These are phyloP conservation scores for Suillus sp. DNA, from an alignment of 768 basidiomycete genomes.

Conservation along the genomic window DNA sequence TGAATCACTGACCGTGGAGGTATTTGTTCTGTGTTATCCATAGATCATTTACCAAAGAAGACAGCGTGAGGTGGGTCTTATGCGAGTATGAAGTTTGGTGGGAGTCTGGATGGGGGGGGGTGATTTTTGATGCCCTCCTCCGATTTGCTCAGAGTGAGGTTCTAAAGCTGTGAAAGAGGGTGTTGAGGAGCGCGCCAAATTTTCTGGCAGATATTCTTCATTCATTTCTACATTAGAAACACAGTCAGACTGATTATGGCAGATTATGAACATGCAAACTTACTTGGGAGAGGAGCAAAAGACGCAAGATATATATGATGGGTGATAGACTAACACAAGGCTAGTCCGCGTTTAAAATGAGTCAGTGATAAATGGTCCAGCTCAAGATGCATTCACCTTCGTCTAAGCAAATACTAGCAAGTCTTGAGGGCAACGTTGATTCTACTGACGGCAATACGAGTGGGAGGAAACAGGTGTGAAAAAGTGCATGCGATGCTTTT, in stretches of 20 bases:
- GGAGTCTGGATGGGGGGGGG: background rate
- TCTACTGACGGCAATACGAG: too few species aligned
- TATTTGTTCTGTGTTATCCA: too few species aligned
- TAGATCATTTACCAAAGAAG: too few species aligned
- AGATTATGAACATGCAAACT: conserved; percentile 1
- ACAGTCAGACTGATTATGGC: background rate
- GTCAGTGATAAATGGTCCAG: too few species aligned
- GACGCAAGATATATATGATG: background rate
- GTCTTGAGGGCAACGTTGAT: too few species aligned
- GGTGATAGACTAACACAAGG: background rate
- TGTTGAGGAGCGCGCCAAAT: background rate
- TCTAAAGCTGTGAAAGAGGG: background rate
- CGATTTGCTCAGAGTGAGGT: background rate
- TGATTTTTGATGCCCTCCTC: background rate
- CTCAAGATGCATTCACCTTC: too few species aligned
- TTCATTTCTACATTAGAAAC: conserved; percentile 1
- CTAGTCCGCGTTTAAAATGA: too few species aligned
- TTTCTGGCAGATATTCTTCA: background rate
- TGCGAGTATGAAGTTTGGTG: background rate
- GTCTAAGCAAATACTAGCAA: too few species aligned
- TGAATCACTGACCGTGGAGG: too few species aligned
- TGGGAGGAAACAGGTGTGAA: too few species aligned
- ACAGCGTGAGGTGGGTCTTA: background rate
- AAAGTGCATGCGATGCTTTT: too few species aligned
- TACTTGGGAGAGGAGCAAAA: conserved; percentile 1